Conservation (phyloP, 208 protist genomes). For the Novymonas esmeraldas region DNA sequence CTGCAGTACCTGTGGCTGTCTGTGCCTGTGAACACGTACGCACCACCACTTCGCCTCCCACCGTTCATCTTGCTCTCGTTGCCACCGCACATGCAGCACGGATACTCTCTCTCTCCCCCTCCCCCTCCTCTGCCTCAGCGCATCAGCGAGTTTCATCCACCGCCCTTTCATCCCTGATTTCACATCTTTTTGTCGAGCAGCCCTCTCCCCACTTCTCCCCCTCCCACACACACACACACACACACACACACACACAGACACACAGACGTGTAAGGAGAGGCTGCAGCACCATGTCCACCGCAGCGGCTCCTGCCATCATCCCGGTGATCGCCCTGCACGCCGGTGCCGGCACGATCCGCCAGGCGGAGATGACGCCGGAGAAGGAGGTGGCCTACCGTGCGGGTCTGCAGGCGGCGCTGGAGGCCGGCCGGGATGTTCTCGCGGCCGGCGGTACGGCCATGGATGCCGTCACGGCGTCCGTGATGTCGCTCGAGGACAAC, state of each 20-base stretch:
- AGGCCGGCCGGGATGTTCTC: constrained; percentile 22
- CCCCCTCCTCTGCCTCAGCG: neutral
- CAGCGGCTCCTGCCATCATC: neutral
- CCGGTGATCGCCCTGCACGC: constrained; percentile 31
- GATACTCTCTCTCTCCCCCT: neutral
- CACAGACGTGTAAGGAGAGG: no score
- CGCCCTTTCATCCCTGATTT: neutral
- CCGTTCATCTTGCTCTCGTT: neutral
- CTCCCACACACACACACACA: neutral
- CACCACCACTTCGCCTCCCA: no score
- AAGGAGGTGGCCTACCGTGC: constrained; percentile 22
- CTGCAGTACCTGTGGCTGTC: no score
- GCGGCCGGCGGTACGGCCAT: constrained; percentile 22
- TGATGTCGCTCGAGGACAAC: constrained; percentile 34
- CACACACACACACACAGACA: neutral
- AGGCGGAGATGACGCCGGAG: constrained; percentile 21
- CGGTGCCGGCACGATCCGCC: constrained; percentile 28
- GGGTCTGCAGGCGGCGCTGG: constrained; percentile 19
- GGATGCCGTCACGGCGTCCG: constrained; percentile 28
- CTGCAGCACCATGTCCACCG: neutral
- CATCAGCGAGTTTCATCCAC: neutral
- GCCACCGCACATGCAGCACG: neutral
- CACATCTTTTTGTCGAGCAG: neutral
- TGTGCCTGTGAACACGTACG: no score
- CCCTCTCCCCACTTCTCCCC: neutral